Conservation (phyloP, 306 rosid genomes). For the Casuarina glauca region DNA sequence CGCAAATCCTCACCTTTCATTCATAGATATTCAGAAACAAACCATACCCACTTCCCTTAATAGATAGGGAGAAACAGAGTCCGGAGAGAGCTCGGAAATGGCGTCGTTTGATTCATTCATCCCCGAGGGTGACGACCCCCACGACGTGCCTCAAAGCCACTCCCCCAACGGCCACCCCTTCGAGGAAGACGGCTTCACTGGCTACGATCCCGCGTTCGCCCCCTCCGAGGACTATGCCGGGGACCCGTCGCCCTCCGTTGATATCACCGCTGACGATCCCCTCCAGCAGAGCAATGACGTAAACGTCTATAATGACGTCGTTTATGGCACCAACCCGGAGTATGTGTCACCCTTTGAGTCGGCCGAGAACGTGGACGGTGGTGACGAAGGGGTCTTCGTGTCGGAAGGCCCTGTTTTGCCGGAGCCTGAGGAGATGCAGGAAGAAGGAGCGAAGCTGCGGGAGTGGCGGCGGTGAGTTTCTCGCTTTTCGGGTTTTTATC, state of each 20-base stretch:
- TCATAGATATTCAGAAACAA: background rate
- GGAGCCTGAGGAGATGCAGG: conserved; percentile 63
- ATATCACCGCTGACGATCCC: conserved; percentile 17
- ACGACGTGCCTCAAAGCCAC: conserved; percentile 19
- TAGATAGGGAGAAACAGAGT: background rate
- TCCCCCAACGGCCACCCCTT: conserved; percentile 36
- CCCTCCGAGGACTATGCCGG: conserved; percentile 24
- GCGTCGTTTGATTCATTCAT: conserved; percentile 63
- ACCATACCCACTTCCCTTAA: background rate
- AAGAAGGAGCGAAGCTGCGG: conserved; percentile 75
- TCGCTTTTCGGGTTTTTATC: background rate
- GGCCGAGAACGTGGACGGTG: conserved; percentile 22
- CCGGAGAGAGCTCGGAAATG: conserved; percentile 29
- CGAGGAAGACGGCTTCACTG: conserved; percentile 50
- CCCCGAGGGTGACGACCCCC: conserved; percentile 41
- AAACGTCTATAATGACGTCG: conserved; percentile 13
- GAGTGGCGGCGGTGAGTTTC: conserved; percentile 85
- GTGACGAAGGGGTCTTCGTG: conserved; percentile 36
- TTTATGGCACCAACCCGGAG: conserved; percentile 48
- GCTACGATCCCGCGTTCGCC: conserved; percentile 17
- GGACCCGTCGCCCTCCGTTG: conserved; percentile 30
- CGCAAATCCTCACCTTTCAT: background rate
- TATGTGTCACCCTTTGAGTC: conserved; percentile 58
- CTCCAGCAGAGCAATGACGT: background rate
- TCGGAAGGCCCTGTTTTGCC: conserved; percentile 68